Evolutionary conservation across 768 basidiomycete genomes (phyloP).

Genomic region (Tylopilus balloui): DNA sequence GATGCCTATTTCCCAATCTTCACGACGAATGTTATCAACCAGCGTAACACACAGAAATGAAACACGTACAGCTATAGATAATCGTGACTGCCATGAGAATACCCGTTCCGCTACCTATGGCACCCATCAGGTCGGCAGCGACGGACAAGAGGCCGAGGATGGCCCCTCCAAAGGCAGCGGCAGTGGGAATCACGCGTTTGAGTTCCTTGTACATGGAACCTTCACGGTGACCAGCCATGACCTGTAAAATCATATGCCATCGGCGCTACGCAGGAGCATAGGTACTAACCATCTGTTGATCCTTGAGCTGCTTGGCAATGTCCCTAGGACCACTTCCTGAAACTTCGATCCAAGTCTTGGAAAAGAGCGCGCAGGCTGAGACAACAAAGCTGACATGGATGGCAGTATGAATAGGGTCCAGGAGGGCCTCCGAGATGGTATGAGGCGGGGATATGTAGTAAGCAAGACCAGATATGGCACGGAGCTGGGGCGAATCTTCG

Average conservation of each 20-base stretch:
- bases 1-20: conserved; percentile 92
- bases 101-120: conserved; percentile 92
- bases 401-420: conserved; percentile 91
- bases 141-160: conserved; percentile 90
- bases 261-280: conserved; percentile 1
- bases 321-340: conserved; percentile 94
- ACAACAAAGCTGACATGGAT: conserved; percentile 92
- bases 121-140: conserved; percentile 90
- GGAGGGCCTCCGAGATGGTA: conserved; percentile 78
- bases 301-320: conserved; percentile 96
- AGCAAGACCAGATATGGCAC: conserved; percentile 84
- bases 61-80: conserved; percentile 68
- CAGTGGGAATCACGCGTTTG: conserved; percentile 96
- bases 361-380: conserved; percentile 92
- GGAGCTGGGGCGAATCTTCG: conserved; percentile 90
- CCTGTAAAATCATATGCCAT: conserved; percentile 33
- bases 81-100: conserved; percentile 98
- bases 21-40: neutral
- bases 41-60: neutral
- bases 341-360: conserved; percentile 99
- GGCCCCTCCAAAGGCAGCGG: conserved; percentile 96
- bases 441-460: conserved; percentile 99
- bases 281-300: conserved; percentile 83
- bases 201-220: conserved; percentile 99
- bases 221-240: conserved; percentile 89